Evolutionary conservation across 441 rosid genomes (phyloP).

Genomic region (Rhodomyrtus psidioides): DNA sequence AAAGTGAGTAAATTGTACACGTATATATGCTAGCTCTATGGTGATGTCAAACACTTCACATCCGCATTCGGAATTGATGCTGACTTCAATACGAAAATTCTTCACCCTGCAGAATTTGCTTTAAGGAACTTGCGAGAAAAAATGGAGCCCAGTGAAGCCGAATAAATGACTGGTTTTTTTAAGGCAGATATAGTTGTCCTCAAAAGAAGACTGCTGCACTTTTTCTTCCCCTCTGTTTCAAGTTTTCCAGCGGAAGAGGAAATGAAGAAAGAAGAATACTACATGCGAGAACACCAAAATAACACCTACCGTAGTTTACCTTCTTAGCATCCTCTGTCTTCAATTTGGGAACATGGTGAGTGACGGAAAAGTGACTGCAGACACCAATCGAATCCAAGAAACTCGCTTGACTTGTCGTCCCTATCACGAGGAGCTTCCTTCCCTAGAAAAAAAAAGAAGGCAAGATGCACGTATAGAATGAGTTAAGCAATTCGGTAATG

Average conservation of each 20-base stretch:
- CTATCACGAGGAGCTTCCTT: slow-evolving; percentile 79
- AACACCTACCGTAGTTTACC: slow-evolving; percentile 26
- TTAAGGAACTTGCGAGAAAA: neutral
- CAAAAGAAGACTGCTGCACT: neutral
- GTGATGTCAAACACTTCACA: neutral
- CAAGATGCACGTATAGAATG: neutral
- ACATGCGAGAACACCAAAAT: neutral
- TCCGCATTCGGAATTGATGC: too few relatives aligned
- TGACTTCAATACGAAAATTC: too few relatives aligned
- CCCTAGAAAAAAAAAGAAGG: slow-evolving; percentile 36
- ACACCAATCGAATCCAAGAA: slow-evolving; percentile 78
- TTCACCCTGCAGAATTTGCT: too few relatives aligned
- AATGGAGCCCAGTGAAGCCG: neutral
- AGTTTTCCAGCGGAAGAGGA: neutral
- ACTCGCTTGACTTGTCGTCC: slow-evolving; percentile 83
- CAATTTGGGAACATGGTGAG: slow-evolving; percentile 63
- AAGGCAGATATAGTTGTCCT: neutral
- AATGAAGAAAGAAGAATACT: neutral
- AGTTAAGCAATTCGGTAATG: too few relatives aligned
- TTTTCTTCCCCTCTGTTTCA: neutral
- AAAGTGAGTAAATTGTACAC: neutral
- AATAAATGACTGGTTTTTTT: neutral
- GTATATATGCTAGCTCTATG: neutral
- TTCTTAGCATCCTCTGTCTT: slow-evolving; percentile 65
- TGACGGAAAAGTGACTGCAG: slow-evolving; percentile 63